Conservation (phyloP, 768 basidiomycete genomes). For the Russula griseocarnosa region DNA sequence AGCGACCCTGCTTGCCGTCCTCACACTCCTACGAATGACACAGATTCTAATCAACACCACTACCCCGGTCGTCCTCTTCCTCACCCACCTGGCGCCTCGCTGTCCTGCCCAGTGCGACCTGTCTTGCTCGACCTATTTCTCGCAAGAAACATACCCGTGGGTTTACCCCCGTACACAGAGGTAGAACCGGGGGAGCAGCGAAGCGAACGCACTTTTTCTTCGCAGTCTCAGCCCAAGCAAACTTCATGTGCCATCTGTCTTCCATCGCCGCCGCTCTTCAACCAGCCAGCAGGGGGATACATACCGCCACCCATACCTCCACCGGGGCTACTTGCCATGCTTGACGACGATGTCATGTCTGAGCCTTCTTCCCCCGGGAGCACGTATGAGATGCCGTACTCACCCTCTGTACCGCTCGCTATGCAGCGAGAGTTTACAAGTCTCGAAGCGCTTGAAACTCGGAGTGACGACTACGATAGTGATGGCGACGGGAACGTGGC, state of each 20-base stretch:
- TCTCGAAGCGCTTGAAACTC: constrained; percentile 15
- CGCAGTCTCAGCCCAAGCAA: background rate
- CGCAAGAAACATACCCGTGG: constrained; percentile 3
- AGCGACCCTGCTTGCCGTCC: background rate
- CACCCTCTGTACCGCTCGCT: background rate
- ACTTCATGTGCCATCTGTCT: background rate
- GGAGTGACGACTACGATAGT: background rate
- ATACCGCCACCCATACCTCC: background rate
- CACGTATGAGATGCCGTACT: constrained; percentile 17
- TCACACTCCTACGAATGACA: background rate
- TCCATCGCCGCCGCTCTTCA: constrained; percentile 6
- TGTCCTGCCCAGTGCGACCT: constrained; percentile 17
- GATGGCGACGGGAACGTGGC: background rate
- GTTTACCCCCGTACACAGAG: constrained; percentile 6
- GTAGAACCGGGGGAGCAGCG: background rate
- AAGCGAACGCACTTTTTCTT: background rate
- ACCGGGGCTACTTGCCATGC: constrained; percentile 5
- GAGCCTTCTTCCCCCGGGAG: constrained; percentile 23
- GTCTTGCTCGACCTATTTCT: constrained; percentile 25
- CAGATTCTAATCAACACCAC: constrained; percentile 9
- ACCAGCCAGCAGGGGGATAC: background rate
- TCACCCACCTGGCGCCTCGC: constrained; percentile 24
- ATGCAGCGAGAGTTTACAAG: constrained; percentile 22
- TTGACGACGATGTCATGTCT: constrained; percentile 11
- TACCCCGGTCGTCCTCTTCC: constrained; percentile 29